Evolutionary conservation across 1,139 yeast genomes (phyloP).

Genomic region (Saccharomyces hybrid): DNA sequence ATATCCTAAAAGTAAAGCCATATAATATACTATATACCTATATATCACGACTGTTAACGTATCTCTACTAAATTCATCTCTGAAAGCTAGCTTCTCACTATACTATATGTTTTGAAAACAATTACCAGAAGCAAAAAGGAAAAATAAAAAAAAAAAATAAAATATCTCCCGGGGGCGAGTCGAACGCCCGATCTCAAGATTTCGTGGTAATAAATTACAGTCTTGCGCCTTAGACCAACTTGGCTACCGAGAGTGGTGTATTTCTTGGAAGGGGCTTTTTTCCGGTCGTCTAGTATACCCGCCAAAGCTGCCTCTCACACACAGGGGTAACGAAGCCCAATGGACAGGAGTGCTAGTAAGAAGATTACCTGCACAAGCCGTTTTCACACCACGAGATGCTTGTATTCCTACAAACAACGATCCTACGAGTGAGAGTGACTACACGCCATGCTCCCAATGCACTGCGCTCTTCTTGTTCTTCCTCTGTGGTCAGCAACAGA

Average conservation of each 20-base stretch:
- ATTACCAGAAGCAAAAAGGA: not conserved
- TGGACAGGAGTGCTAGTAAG: too few species aligned
- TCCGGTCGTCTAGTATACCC: too few species aligned
- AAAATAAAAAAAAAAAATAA: not conserved
- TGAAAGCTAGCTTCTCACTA: not conserved
- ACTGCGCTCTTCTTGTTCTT: too few species aligned
- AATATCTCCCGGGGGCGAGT: slow-evolving; percentile 12
- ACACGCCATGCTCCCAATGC: too few species aligned
- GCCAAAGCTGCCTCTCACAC: too few species aligned
- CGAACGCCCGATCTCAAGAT: slow-evolving; percentile 14
- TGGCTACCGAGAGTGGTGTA: slow-evolving; percentile 11
- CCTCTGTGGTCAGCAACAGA: too few species aligned
- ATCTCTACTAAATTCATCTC: not conserved
- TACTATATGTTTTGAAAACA: not conserved
- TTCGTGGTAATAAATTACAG: slow-evolving; percentile 10
- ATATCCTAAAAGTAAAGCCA: not conserved
- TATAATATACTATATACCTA: not conserved
- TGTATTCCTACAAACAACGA: too few species aligned
- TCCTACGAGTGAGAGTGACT: too few species aligned
- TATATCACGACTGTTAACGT: not conserved
- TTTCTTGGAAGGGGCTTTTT: too few species aligned
- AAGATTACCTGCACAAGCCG: too few species aligned
- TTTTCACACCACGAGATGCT: too few species aligned
- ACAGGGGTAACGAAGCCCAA: too few species aligned
- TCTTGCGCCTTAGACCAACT: slow-evolving; percentile 16